phyloP scores from a whole-genome alignment of 2,329 filamentous ascomycete genomes.

The Pestalotiopsis sp. region DNA sequence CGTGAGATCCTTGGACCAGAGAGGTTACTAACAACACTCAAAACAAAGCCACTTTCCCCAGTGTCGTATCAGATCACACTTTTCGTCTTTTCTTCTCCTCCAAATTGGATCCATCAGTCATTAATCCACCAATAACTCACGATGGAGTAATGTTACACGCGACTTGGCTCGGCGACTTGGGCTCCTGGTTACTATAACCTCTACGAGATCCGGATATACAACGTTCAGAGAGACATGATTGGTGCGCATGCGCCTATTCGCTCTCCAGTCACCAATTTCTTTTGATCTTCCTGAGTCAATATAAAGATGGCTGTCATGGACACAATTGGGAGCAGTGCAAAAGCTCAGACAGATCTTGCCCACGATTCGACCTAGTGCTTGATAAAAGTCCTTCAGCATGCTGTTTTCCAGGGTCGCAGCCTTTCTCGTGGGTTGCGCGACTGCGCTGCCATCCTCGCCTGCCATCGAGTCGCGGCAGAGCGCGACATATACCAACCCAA shows the following conservation, averaged over 20 bases:
- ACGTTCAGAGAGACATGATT: neutral
- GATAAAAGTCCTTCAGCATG: neutral
- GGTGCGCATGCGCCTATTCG: neutral
- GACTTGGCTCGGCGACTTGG: neutral
- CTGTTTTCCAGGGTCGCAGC: neutral
- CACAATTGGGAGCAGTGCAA: neutral
- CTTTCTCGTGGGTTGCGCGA: neutral
- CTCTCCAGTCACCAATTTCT: neutral
- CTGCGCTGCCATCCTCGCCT: neutral
- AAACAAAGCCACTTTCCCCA: neutral
- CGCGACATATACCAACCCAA: conserved; percentile 39
- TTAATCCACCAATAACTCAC: conserved; percentile 3
- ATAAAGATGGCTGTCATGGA: neutral
- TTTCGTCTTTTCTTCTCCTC: neutral
- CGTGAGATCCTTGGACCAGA: no score
- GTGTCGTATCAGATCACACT: neutral
- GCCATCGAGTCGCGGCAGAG: neutral
- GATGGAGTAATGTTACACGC: neutral
- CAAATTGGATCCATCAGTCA: neutral
- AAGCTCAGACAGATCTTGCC: neutral
- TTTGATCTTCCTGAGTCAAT: neutral
- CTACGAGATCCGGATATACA: neutral
- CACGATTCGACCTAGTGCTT: neutral
- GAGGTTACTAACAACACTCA: no score
- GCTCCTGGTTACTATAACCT: neutral